These are phyloP conservation scores for Coemansia pectinata DNA, from an alignment of 192 early-diverging fungal species.

Conservation along the genomic window DNA sequence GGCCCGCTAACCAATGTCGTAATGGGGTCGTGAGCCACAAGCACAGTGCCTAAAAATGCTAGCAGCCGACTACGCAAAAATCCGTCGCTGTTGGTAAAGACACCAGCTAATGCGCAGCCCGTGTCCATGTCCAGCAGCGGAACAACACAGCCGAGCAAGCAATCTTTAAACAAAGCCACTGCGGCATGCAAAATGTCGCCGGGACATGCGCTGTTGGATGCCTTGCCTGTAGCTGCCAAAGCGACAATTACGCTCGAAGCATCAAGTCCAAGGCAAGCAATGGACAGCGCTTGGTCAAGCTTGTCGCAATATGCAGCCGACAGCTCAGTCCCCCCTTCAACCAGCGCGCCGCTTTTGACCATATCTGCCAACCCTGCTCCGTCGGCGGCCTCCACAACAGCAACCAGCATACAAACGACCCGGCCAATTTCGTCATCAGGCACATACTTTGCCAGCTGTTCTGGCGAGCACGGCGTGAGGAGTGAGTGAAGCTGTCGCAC, in stretches of 20 bases:
- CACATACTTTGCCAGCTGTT: slow-evolving; percentile 13
- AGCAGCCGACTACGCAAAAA: slow-evolving; percentile 16
- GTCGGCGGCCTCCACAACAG: slow-evolving; percentile 31
- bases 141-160: slow-evolving; percentile 34
- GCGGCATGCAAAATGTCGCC: slow-evolving; percentile 35
- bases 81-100: neutral
- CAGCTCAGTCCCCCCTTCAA: slow-evolving; percentile 18
- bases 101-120: slow-evolving; percentile 15
- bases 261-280: slow-evolving; percentile 37
- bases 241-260: slow-evolving; percentile 20
- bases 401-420: slow-evolving; percentile 26
- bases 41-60: slow-evolving; percentile 24
- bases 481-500: slow-evolving; percentile 22
- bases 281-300: slow-evolving; percentile 21
- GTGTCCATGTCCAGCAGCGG: slow-evolving; percentile 31
- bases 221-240: slow-evolving; percentile 31
- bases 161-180: slow-evolving; percentile 33
- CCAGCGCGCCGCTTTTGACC: slow-evolving; percentile 22
- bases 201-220: slow-evolving; percentile 23
- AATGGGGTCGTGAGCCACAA: slow-evolving; percentile 18
- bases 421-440: slow-evolving; percentile 20
- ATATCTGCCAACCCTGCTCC: slow-evolving; percentile 26
- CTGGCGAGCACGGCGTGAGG: slow-evolving; percentile 18
- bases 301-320: slow-evolving; percentile 20
- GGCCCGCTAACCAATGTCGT: slow-evolving; percentile 20